These are phyloP conservation scores for Hypoxylon sp. DNA, from an alignment of 2,329 filamentous ascomycete species.

Conservation along the genomic window DNA sequence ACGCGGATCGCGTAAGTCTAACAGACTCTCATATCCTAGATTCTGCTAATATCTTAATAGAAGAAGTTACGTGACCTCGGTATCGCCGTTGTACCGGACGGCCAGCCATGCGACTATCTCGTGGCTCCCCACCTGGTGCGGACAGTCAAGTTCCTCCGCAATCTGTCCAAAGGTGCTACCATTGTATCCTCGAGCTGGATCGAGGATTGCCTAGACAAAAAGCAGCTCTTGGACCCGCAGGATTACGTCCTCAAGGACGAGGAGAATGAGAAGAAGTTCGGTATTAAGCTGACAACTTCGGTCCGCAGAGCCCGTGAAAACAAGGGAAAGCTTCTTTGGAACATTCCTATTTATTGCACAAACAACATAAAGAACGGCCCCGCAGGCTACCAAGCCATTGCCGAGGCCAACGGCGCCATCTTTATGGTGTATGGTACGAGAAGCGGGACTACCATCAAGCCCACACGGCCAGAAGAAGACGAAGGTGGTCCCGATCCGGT, in stretches of 20 bases:
- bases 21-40: constrained; percentile 17
- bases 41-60: constrained; percentile 59
- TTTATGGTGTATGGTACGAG: constrained; percentile 83
- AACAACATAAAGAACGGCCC: constrained; percentile 82
- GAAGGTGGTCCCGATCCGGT: constrained; percentile 76
- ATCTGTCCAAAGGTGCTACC: constrained; percentile 82
- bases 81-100: constrained; percentile 82
- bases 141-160: constrained; percentile 93
- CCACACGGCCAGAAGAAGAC: constrained; percentile 72
- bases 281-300: constrained; percentile 76
- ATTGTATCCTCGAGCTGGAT: constrained; percentile 85
- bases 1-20: constrained; percentile 79
- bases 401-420: constrained; percentile 87
- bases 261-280: constrained; percentile 77
- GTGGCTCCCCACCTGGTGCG: constrained; percentile 88
- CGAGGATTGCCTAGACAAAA: constrained; percentile 77
- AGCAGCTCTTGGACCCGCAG: constrained; percentile 72
- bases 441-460: constrained; percentile 74
- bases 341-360: constrained; percentile 86
- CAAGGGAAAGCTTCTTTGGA: constrained; percentile 78
- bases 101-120: constrained; percentile 82
- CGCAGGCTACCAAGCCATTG: constrained; percentile 87
- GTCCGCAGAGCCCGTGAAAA: constrained; percentile 80
- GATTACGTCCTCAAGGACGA: constrained; percentile 78
- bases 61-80: constrained; percentile 85